Evolutionary conservation across 345 rosid genomes (phyloP).

Genomic region (thale cress (Arabidopsis thaliana)): DNA sequence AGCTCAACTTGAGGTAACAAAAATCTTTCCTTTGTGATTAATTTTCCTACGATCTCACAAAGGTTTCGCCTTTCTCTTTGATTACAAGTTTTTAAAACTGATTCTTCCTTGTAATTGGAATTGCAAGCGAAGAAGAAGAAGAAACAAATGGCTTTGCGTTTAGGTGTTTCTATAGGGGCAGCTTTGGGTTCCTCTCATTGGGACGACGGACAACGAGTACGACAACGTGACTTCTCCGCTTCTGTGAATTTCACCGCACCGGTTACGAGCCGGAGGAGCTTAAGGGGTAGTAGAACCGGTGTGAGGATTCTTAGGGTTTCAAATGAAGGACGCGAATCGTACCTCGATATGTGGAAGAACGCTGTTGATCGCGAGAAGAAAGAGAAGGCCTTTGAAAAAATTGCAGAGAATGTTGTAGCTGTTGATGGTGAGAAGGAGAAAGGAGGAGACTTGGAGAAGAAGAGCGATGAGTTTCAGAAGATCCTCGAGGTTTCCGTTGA

Average conservation of each 20-base stretch:
- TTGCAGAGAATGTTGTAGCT: slow-evolving; percentile 46
- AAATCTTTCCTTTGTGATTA: neutral
- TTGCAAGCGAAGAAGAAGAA: slow-evolving; percentile 10
- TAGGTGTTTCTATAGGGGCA: slow-evolving; percentile 49
- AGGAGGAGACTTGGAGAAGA: slow-evolving; percentile 63
- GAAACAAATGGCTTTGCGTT: slow-evolving; percentile 52
- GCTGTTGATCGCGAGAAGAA: slow-evolving; percentile 77
- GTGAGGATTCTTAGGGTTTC: slow-evolving; percentile 49
- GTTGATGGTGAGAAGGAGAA: slow-evolving; percentile 10
- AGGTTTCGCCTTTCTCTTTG: neutral
- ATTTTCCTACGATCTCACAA: slow-evolving; percentile 4
- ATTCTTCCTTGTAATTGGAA: neutral
- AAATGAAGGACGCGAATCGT: slow-evolving; percentile 56
- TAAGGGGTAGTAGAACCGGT: slow-evolving; percentile 25
- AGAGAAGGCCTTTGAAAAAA: slow-evolving; percentile 62
- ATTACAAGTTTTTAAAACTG: neutral
- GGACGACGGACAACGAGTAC: neutral
- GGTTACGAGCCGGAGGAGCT: slow-evolving; percentile 13
- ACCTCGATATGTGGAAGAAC: slow-evolving; percentile 83
- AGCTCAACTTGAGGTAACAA: slow-evolving; percentile 28
- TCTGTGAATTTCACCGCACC: slow-evolving; percentile 18
- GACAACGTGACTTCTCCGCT: slow-evolving; percentile 15
- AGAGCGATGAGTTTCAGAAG: slow-evolving; percentile 75
- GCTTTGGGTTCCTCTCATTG: slow-evolving; percentile 36
- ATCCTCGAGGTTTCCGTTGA: slow-evolving; percentile 69